phyloP scores from a whole-genome alignment of 1,284 basidiomycete genomes.

The Termitomyces sp. region DNA sequence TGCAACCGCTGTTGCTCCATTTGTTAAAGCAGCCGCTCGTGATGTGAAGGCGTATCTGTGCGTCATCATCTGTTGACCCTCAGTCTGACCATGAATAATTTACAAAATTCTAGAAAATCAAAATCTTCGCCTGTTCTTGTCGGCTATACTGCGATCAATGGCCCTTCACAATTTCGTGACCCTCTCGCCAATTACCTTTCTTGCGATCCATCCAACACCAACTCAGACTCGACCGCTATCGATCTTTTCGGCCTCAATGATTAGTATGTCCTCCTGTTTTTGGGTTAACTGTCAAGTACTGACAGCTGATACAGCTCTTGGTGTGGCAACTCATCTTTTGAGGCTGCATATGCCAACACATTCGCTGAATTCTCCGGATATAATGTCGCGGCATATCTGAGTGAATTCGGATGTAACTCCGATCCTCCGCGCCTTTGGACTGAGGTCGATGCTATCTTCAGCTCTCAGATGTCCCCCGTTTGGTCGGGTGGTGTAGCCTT shows the following conservation, averaged over 20 bases:
- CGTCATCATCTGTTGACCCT: slow-evolving; percentile 23
- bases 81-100: slow-evolving; percentile 1
- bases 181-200: slow-evolving; percentile 77
- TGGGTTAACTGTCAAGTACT: slow-evolving; percentile 8
- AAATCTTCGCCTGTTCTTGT: slow-evolving; percentile 69
- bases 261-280: slow-evolving; percentile 46
- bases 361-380: slow-evolving; percentile 57
- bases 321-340: slow-evolving; percentile 70
- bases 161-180: slow-evolving; percentile 57
- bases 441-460: slow-evolving; percentile 74
- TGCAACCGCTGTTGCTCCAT: slow-evolving; percentile 67
- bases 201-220: slow-evolving; percentile 56
- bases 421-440: slow-evolving; percentile 70
- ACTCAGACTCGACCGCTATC: slow-evolving; percentile 61
- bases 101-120: slow-evolving; percentile 47
- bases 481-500: slow-evolving; percentile 92
- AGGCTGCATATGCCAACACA: slow-evolving; percentile 48
- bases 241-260: slow-evolving; percentile 84
- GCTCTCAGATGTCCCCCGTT: slow-evolving; percentile 65
- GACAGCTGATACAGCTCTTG: slow-evolving; percentile 49
- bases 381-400: slow-evolving; percentile 85
- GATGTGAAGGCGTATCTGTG: slow-evolving; percentile 85
- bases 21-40: slow-evolving; percentile 87
- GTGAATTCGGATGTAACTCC: slow-evolving; percentile 81
- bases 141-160: slow-evolving; percentile 85